Conservation (phyloP, 768 basidiomycete genomes). For the Thelephora aurantiotincta region DNA sequence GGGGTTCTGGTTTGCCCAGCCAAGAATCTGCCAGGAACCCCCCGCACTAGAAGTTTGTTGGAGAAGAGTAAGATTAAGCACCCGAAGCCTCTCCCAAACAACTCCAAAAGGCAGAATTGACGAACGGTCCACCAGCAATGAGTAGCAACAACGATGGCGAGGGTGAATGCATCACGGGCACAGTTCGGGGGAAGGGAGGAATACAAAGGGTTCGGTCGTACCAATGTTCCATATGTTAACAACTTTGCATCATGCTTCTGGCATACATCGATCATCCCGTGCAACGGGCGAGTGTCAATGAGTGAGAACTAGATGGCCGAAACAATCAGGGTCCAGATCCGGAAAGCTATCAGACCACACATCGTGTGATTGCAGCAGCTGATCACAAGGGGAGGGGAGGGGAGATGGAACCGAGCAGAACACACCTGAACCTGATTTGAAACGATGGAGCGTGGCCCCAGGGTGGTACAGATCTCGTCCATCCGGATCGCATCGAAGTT, state of each 20-base stretch:
- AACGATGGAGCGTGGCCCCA: slow-evolving; percentile 58
- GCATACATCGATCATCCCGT: slow-evolving; percentile 69
- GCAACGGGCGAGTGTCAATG: slow-evolving; percentile 63
- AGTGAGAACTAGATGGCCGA: slow-evolving; percentile 48
- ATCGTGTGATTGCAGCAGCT: not conserved
- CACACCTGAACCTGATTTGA: slow-evolving; percentile 76
- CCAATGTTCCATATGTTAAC: slow-evolving; percentile 72
- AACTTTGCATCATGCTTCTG: slow-evolving; percentile 58
- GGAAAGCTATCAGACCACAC: too few relatives aligned
- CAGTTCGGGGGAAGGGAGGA: slow-evolving; percentile 1
- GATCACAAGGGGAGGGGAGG: not conserved
- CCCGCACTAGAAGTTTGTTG: slow-evolving; percentile 41
- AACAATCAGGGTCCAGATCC: not conserved
- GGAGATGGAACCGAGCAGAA: not conserved
- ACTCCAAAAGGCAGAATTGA: too few relatives aligned
- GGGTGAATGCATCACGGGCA: too few relatives aligned
- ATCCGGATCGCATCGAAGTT: slow-evolving; percentile 69
- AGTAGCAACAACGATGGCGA: not conserved
- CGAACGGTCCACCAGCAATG: not conserved
- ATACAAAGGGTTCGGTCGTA: slow-evolving; percentile 18
- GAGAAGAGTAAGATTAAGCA: not conserved
- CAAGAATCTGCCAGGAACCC: slow-evolving; percentile 72
- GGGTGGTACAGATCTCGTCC: slow-evolving; percentile 66
- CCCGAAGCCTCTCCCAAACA: not conserved
- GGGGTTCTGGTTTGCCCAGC: slow-evolving; percentile 54